phyloP scores from a whole-genome alignment of 1,284 basidiomycete species.

The Phlebopus sp. region DNA sequence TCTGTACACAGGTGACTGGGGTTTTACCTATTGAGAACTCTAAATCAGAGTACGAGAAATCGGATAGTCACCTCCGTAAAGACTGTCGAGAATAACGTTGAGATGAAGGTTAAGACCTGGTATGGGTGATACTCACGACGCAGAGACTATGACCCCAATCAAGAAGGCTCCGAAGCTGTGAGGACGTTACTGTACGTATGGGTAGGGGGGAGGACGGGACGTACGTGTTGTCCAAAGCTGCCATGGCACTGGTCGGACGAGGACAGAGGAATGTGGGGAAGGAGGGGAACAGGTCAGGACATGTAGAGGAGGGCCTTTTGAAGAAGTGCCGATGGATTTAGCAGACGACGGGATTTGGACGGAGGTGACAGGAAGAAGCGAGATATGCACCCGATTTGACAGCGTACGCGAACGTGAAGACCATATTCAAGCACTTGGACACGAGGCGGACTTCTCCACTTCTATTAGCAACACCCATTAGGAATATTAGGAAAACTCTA shows the following conservation, averaged over 20 bases:
- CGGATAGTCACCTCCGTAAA: conserved; percentile 48
- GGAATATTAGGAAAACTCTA: neutral
- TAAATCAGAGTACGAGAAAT: too few species aligned
- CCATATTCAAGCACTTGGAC: neutral
- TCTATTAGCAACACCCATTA: too few species aligned
- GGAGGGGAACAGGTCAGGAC: neutral
- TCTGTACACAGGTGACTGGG: conserved; percentile 53
- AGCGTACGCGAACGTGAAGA: conserved; percentile 1
- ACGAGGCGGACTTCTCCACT: conserved; percentile 1
- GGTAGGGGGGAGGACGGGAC: neutral
- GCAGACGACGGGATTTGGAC: neutral
- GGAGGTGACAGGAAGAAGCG: conserved; percentile 6
- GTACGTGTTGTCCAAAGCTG: conserved; percentile 17
- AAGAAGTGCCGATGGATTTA: conserved; percentile 3
- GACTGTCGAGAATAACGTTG: conserved; percentile 26
- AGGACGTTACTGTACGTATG: neutral
- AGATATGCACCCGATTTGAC: conserved; percentile 5
- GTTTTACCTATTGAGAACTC: neutral
- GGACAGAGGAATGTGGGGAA: neutral
- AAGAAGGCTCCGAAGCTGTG: conserved; percentile 47
- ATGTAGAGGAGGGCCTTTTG: conserved; percentile 3
- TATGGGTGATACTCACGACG: conserved; percentile 34
- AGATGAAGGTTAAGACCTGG: neutral
- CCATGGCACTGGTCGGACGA: conserved; percentile 11
- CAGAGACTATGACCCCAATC: conserved; percentile 48